A percentile compares a stretch with the other conserved stretches of the same genome.
phyloP scores from a whole-genome alignment of 306 rosid species.

The Hylodesmum podocarpum region DNA sequence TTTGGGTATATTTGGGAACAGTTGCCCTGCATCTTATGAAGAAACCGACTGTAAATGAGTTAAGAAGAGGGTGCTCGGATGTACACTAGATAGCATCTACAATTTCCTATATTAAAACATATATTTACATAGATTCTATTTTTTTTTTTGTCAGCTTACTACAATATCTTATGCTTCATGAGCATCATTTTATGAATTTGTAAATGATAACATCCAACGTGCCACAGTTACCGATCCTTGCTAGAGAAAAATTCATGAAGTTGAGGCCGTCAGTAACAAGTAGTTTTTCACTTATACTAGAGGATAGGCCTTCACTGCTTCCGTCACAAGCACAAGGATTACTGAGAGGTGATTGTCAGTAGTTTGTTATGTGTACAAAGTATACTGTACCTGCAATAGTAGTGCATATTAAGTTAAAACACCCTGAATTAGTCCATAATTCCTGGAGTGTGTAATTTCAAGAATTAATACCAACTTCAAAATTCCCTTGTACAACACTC shows the following conservation, averaged over 20 bases:
- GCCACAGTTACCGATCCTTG: slow-evolving; percentile 15
- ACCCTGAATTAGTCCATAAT: background rate
- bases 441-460: background rate
- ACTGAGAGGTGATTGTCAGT: background rate
- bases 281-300: background rate
- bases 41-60: slow-evolving; percentile 14
- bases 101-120: background rate
- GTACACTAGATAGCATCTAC: slow-evolving; percentile 18
- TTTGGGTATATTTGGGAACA: slow-evolving; percentile 39
- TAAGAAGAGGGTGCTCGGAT: slow-evolving; percentile 19
- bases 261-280: background rate
- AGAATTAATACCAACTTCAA: slow-evolving; percentile 17
- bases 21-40: slow-evolving; percentile 33
- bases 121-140: slow-evolving; percentile 12
- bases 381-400: slow-evolving; percentile 16
- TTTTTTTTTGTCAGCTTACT: slow-evolving; percentile 17
- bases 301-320: slow-evolving; percentile 4
- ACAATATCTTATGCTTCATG: slow-evolving; percentile 23
- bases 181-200: slow-evolving; percentile 27
- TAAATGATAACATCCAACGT: background rate
- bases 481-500: background rate
- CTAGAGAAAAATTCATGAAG: slow-evolving; percentile 17
- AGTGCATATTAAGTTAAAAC: background rate
- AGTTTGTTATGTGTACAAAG: background rate
- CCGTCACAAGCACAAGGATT: background rate